Evolutionary conservation across 148 eudicot species (phyloP), one percentile per base, ranked within the genome.

Genomic region (Rhododendron mucronatum): DNA sequence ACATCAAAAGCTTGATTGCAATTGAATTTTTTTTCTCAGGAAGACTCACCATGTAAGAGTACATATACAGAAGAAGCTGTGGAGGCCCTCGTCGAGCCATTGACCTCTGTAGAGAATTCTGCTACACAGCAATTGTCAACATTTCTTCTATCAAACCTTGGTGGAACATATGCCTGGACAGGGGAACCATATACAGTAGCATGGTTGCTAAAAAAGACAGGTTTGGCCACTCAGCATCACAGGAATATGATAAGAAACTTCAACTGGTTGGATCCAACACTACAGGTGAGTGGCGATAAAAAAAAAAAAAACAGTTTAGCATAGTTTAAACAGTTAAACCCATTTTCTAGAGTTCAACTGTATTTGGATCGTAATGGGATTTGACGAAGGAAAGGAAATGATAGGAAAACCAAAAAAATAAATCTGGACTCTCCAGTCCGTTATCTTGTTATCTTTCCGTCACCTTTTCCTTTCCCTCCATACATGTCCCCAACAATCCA

Each of bases 131-230:
- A 89, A 53, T 51, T 88, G 37, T 85, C 94, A 84, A 89, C 93
- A 69, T 91, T 88, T 84, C 84, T 91, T 86, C 79, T 92, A 35
- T 89, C 94, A 77, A 91, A 92, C 78, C 81, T 92, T 55, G 94
- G 92, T 80, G 94, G 94, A 50, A 92, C 94, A 81, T 92, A 84
- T 71, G 59, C 92, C 47, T 92, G 93, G 92, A 86, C 91, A 44
- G 94, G 94, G 37, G 92, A 91, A 79, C 90, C 94, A 59, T 91
- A 88, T 75, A 92, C 93, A 45, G 85, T 78, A 77, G 89, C 90
- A 74, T 92, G 92, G 94, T 84, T 92, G 86, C 84, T 91, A 20
- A 92, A 88, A 82, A 92, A 92, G 80, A 78, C 94, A 73, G 94
- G 94, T 83, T 84, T 92, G 84, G 88, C 80, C 84, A 83, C 90